Conservation (phyloP, 2,329 filamentous ascomycete genomes). For the Talaromyces atroroseus region DNA sequence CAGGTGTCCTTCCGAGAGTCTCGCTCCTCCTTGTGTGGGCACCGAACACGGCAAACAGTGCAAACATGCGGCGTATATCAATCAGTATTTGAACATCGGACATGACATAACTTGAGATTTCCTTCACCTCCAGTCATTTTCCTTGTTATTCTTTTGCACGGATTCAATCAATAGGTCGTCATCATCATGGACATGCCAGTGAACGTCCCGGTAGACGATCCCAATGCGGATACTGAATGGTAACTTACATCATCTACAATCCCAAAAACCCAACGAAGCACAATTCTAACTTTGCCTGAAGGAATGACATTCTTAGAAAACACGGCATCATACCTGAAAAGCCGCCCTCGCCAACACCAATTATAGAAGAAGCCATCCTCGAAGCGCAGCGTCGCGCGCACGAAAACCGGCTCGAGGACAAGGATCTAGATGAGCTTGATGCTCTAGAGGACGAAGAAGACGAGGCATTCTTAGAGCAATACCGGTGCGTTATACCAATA, state of each 20-base stretch:
- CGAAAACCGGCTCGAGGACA: conserved; percentile 88
- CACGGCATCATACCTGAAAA: conserved; percentile 98
- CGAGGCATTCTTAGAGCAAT: conserved; percentile 81
- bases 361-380: conserved; percentile 89
- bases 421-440: conserved; percentile 87
- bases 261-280: neutral
- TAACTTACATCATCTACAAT: conserved; percentile 32
- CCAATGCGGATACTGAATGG: conserved; percentile 98
- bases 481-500: conserved; percentile 49
- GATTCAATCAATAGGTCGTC: neutral
- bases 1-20: conserved; percentile 36
- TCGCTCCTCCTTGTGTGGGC: conserved; percentile 22
- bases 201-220: conserved; percentile 75
- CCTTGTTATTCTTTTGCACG: neutral
- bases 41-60: conserved; percentile 28
- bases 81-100: neutral
- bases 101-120: no score
- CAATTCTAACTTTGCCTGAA: conserved; percentile 35
- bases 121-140: neutral
- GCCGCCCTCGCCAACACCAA: conserved; percentile 85
- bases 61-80: conserved; percentile 33
- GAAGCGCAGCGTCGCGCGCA: conserved; percentile 79
- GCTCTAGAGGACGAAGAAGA: conserved; percentile 95
- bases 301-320: conserved; percentile 97
- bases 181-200: conserved; percentile 51